Evolutionary conservation across 1,284 basidiomycete genomes (phyloP).

Genomic region (Crocinoboletus sp.): DNA sequence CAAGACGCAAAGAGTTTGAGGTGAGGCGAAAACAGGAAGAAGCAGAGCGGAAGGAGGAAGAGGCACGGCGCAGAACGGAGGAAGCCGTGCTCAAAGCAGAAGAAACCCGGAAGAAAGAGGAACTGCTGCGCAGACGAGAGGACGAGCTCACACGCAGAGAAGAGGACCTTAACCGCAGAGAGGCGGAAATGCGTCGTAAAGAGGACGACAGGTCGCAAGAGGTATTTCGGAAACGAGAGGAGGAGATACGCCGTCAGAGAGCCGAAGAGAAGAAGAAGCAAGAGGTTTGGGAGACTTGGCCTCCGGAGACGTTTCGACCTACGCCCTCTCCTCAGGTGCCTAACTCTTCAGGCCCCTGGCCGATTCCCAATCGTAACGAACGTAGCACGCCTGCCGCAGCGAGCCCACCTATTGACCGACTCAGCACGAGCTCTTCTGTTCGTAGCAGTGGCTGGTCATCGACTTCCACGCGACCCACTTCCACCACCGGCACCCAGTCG

Average conservation of each 20-base stretch:
- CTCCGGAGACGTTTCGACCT: conserved; percentile 25
- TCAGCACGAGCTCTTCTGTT: conserved; percentile 26
- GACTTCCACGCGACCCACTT: conserved; percentile 30
- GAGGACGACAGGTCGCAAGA: conserved; percentile 28
- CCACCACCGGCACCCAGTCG: conserved; percentile 31
- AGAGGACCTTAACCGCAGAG: conserved; percentile 33
- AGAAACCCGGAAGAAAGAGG: conserved; percentile 28
- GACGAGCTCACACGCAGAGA: conserved; percentile 27
- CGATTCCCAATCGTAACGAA: conserved; percentile 29
- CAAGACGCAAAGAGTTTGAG: conserved; percentile 22
- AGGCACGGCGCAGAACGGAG: conserved; percentile 29
- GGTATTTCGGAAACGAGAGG: conserved; percentile 41
- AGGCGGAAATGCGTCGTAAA: conserved; percentile 28
- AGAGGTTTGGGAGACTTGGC: conserved; percentile 30
- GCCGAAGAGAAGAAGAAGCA: conserved; percentile 40
- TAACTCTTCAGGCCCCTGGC: conserved; percentile 28
- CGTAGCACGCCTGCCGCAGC: conserved; percentile 18
- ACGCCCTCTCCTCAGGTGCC: conserved; percentile 24
- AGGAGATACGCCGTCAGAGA: conserved; percentile 41
- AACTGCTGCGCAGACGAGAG: conserved; percentile 39
- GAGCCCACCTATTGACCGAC: conserved; percentile 27
- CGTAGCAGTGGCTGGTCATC: conserved; percentile 32
- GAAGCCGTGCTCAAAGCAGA: conserved; percentile 26
- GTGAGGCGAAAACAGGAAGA: conserved; percentile 33
- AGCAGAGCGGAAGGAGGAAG: conserved; percentile 26